Base-by-base conservation (phyloP, 129 eudicot genomes). In the Sambucus nigra region DNA sequence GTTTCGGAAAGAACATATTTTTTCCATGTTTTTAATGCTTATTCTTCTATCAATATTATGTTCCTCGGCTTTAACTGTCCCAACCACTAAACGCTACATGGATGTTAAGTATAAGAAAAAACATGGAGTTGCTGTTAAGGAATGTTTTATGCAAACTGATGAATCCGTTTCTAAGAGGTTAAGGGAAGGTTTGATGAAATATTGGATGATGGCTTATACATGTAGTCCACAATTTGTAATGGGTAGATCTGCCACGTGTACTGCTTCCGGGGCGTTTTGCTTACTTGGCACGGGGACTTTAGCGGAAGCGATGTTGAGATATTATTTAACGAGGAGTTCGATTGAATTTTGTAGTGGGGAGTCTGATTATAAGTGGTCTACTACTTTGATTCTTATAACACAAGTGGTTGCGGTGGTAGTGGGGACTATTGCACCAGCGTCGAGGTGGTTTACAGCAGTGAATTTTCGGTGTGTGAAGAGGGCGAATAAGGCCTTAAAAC, bases 361-460 rank as follows among this genome's bases (percentile, higher is more conserved):
- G 5, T 81, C 88, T 0, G 83, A 76, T 25, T 81, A 81, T 28
- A 59, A 69, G 50, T 76, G 84, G 80, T 81, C 88, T 12, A 68
- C 76, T 0, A 73, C 58, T 5, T 26, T 73, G 25, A 74, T 76
- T 15, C 59, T 81, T 12, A 27, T 59, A 3, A 73, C 65, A 35
- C 88, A 81, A 53, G 45, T 71, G 2, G 49, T 70, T 0, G 82
- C 80, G 1, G 79, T 78, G 3, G 71, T n/a, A 13, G 47, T 75
- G n/a, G 94, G 94, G 0, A 79, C 78, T 42, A 53, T 83, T 26
- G 74, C 76, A 4, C 94, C 94, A n/a, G 71, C 86, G 21, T 73
- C 53, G 42, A 66, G 94, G 56, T 83, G 86, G 80, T 79, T 72
- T 29, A 73, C 61, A 33, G 77, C 87, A 46, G 67, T 69, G 2